A percentile compares a stretch with the other conserved stretches of the same genome.
Conservation (phyloP, 2,329 filamentous ascomycete species). For the Phyllosticta paracitricarpa region DNA sequence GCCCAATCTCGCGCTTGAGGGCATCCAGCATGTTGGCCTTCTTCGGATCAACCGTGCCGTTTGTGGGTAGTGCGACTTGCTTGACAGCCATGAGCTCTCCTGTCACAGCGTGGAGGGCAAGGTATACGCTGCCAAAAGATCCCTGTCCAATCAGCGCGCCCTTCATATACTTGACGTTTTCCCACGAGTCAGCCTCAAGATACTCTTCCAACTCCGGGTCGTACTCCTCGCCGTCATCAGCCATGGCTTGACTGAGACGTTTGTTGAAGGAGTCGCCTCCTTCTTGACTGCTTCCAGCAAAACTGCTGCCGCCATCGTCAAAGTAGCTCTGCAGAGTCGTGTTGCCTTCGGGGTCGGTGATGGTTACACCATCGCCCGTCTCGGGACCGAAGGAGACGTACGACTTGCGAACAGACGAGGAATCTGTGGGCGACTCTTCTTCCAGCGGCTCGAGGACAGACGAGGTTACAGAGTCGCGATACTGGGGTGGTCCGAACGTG, state of each 20-base stretch:
- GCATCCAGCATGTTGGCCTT: constrained; percentile 99
- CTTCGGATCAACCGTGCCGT: constrained; percentile 64
- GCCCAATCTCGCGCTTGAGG: constrained; percentile 88
- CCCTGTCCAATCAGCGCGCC: constrained; percentile 93
- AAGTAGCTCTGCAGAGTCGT: constrained; percentile 66
- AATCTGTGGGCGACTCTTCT: constrained; percentile 79
- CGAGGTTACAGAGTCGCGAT: constrained; percentile 80
- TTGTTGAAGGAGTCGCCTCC: constrained; percentile 66
- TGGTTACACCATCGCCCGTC: constrained; percentile 60
- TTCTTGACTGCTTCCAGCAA: constrained; percentile 53
- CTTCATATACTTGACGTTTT: constrained; percentile 99
- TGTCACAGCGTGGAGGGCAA: constrained; percentile 89
- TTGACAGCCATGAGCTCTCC: constrained; percentile 97
- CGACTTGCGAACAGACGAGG: constrained; percentile 68
- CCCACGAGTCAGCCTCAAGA: constrained; percentile 85
- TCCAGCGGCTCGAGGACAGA: constrained; percentile 83
- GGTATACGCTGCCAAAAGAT: constrained; percentile 90
- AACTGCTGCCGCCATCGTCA: constrained; percentile 67
- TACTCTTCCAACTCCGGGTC: constrained; percentile 87
- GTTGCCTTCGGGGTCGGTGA: constrained; percentile 70
- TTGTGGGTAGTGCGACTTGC: constrained; percentile 85
- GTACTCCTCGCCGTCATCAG: constrained; percentile 82
- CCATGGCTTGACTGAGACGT: constrained; percentile 70
- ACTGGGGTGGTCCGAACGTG: constrained; percentile 39
- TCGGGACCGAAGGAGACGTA: constrained; percentile 80